Conservation (phyloP, 75 land plant species). For the Adiantum capillusveneris region DNA sequence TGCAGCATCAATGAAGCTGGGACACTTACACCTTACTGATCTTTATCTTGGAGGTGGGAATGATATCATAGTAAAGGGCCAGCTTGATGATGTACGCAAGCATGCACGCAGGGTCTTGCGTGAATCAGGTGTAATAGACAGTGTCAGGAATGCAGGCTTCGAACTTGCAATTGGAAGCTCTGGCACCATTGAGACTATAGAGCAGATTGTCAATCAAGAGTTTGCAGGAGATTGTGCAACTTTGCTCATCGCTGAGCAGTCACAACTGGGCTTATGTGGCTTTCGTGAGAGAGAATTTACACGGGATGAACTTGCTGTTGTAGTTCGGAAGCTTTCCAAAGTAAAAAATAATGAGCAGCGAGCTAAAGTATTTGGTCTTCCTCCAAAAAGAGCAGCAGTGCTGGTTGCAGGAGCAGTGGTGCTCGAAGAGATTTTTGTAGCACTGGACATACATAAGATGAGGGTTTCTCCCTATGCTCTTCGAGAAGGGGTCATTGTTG, state of each 20-base stretch:
- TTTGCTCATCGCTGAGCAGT: background rate
- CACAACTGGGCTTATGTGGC: slow-evolving; percentile 9
- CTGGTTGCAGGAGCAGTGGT: slow-evolving; percentile 53
- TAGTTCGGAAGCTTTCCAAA: slow-evolving; percentile 28
- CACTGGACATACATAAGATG: slow-evolving; percentile 50
- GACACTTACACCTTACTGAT: slow-evolving; percentile 48
- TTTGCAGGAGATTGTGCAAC: slow-evolving; percentile 15
- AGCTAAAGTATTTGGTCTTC: slow-evolving; percentile 22
- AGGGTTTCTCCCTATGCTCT: slow-evolving; percentile 62
- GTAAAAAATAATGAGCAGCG: slow-evolving; percentile 23
- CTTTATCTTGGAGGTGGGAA: slow-evolving; percentile 22
- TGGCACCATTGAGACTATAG: slow-evolving; percentile 48
- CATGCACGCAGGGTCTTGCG: slow-evolving; percentile 24
- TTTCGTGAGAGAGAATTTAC: slow-evolving; percentile 41
- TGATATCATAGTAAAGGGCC: slow-evolving; percentile 13
- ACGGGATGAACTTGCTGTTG: slow-evolving; percentile 26
- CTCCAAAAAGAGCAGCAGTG: slow-evolving; percentile 39
- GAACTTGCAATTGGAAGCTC: slow-evolving; percentile 58
- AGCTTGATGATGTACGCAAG: slow-evolving; percentile 27
- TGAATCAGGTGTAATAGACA: slow-evolving; percentile 38
- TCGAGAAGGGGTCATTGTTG: slow-evolving; percentile 55
- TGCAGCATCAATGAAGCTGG: slow-evolving; percentile 42
- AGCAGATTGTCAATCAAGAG: slow-evolving; percentile 24
- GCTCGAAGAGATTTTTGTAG: slow-evolving; percentile 48
- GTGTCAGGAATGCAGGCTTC: slow-evolving; percentile 27